Base-by-base conservation (phyloP, 176 grass and related monocot genomes). In the Urochloa ruziziensis region DNA sequence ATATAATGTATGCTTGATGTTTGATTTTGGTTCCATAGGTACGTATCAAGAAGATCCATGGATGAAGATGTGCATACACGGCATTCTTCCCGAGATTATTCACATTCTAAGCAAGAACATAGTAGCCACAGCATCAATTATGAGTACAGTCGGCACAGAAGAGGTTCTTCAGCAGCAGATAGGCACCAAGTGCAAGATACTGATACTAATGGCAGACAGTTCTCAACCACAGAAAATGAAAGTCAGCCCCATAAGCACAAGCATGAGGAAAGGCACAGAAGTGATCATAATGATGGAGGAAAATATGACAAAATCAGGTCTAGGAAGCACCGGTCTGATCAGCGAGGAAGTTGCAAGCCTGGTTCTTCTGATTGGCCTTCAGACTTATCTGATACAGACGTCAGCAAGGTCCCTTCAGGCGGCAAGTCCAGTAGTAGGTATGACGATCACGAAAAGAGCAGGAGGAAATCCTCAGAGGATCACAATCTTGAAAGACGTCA, bases 41-140 rank as follows among this genome's bases (percentile, higher is more conserved):
- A 87, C 80, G 68, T 56, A 76, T 80, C 89, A 66, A 89, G 77
- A 79, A 73, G 49, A 39, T n/a, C 67, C 46, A 83, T 32, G 39
- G 82, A 84, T 23, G 85, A 88, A 28, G 65, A 75, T 86, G 70
- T 17, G 12, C 57, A 67, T 49, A 67, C 59, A 76, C 46, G 15
- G 10, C 67, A 70, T 14, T 81, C 65, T 33, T 53, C 71, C 5
- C 93, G 76, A 81, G 80, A 86, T 79, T 68, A 81, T 39, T 88
- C 89, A 77, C 84, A 88, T 61, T 75, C 75, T 49, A 90, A 80
- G 39, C 47, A 83, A 40, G 86, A 91, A 39, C 56, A 2, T 19
- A 24, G 81, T 37, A 81, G 70, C 44, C 64, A 57, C 27, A 53
- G 4, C 27, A 75, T 67, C 13, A 76, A 77, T 39, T 28, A 76